phyloP scores from a whole-genome alignment of 306 rosid species.

The Herpetospermum pedunculosum region DNA sequence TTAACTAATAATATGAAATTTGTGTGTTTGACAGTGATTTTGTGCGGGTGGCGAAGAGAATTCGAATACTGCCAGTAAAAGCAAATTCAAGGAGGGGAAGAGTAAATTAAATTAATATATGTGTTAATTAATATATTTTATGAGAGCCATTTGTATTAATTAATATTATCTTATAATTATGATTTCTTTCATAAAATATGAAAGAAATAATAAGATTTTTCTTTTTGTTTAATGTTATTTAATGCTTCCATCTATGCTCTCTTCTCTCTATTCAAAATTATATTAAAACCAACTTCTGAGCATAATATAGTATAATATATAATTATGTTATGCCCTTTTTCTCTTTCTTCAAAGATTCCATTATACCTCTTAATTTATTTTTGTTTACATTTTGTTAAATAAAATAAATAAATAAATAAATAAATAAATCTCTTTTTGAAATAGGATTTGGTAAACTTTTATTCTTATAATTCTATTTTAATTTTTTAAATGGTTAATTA shows the following conservation, averaged over 20 bases:
- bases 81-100: constrained; percentile 40
- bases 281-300: neutral
- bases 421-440: neutral
- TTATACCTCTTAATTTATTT: neutral
- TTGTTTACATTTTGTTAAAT: neutral
- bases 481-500: neutral
- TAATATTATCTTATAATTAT: neutral
- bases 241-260: neutral
- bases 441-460: neutral
- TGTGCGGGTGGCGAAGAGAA: constrained; percentile 78
- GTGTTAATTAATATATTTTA: neutral
- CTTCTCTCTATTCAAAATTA: neutral
- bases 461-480: neutral
- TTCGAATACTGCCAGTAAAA: constrained; percentile 60
- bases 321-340: neutral
- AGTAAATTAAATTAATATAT: neutral
- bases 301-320: neutral
- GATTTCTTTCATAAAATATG: neutral
- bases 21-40: constrained; percentile 45
- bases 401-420: too few relatives aligned
- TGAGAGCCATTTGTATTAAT: neutral
- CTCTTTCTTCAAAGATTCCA: neutral
- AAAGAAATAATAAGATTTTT: neutral
- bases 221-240: neutral
- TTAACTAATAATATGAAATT: neutral